Percentiles rank a stretch among this genome's conserved stretches.
These are phyloP conservation scores for Mycena sanguinolenta DNA, from an alignment of 768 basidiomycete genomes.

Conservation along the genomic window DNA sequence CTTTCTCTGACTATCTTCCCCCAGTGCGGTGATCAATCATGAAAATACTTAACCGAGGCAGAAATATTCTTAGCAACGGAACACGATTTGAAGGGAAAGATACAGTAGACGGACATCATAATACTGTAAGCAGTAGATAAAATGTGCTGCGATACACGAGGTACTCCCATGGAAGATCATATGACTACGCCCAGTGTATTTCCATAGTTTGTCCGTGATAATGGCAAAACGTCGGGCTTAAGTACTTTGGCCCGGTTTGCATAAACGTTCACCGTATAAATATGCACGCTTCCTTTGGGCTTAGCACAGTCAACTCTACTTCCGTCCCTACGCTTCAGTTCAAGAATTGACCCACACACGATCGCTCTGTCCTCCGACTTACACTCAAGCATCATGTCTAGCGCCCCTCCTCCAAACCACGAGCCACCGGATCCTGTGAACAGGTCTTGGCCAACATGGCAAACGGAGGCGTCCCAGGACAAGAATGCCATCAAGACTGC, in stretches of 20 bases:
- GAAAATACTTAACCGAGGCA: too few species aligned
- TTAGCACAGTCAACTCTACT: constrained; percentile 3
- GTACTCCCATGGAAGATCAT: too few species aligned
- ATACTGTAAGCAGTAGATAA: too few species aligned
- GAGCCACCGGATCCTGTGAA: constrained; percentile 13
- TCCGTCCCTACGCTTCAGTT: constrained; percentile 4
- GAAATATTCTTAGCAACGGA: too few species aligned
- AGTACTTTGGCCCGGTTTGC: constrained; percentile 5
- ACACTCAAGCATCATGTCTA: constrained; percentile 12
- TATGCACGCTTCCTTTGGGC: constrained; percentile 5
- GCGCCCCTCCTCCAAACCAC: constrained; percentile 10
- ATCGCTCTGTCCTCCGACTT: constrained; percentile 1
- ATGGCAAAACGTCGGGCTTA: constrained; percentile 5
- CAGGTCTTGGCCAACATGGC: constrained; percentile 24
- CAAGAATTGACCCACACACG: constrained; percentile 4
- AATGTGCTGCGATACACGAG: too few species aligned
- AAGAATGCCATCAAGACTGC: constrained; percentile 18
- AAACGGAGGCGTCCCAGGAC: constrained; percentile 3
- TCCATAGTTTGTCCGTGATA: constrained; percentile 7
- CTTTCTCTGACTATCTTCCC: too few species aligned
- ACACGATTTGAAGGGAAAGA: too few species aligned
- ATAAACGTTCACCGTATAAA: constrained; percentile 8
- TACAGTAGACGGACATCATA: too few species aligned
- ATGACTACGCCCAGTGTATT: too few species aligned
- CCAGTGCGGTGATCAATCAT: too few species aligned